phyloP scores from a whole-genome alignment of 1,284 basidiomycete species.

The Microbotryomycetes sp. region DNA sequence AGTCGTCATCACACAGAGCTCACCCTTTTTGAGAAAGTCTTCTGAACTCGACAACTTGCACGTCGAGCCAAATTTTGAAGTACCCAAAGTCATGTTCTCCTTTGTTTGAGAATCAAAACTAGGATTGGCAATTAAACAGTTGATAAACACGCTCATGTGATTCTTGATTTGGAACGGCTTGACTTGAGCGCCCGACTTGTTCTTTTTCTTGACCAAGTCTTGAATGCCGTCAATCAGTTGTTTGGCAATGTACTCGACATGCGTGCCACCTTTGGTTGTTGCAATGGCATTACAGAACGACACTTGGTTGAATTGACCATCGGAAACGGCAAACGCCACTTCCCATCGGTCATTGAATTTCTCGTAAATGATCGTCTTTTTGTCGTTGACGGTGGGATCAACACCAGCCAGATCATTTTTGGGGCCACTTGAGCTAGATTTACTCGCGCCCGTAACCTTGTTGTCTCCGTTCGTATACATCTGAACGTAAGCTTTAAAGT shows the following conservation, averaged over 20 bases:
- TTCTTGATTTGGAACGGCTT: constrained; percentile 92
- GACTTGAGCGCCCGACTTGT: constrained; percentile 78
- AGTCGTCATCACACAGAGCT: constrained; percentile 26
- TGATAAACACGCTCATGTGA: constrained; percentile 98
- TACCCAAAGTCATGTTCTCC: constrained; percentile 83
- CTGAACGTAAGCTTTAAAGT: constrained; percentile 96
- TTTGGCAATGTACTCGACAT: constrained; percentile 80
- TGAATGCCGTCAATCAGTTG: constrained; percentile 74
- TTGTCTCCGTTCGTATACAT: constrained; percentile 59
- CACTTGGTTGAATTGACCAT: constrained; percentile 81
- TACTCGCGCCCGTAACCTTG: constrained; percentile 37
- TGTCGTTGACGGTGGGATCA: constrained; percentile 42
- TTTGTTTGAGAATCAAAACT: constrained; percentile 99
- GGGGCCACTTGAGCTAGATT: constrained; percentile 6
- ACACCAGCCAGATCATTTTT: constrained; percentile 49
- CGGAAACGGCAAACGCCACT: constrained; percentile 86
- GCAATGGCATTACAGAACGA: constrained; percentile 98
- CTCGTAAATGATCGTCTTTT: constrained; percentile 79
- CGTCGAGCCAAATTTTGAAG: constrained; percentile 81
- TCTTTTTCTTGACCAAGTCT: constrained; percentile 85
- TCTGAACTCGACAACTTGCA: constrained; percentile 69
- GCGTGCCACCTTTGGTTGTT: constrained; percentile 93
- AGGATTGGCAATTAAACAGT: constrained; percentile 93
- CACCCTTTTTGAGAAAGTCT: constrained; percentile 93
- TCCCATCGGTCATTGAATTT: constrained; percentile 81